Percentiles rank a stretch among this genome's conserved stretches.
Evolutionary conservation across 164 flowering plant genomes (phyloP).

Genomic region (Umbellularia californica): DNA sequence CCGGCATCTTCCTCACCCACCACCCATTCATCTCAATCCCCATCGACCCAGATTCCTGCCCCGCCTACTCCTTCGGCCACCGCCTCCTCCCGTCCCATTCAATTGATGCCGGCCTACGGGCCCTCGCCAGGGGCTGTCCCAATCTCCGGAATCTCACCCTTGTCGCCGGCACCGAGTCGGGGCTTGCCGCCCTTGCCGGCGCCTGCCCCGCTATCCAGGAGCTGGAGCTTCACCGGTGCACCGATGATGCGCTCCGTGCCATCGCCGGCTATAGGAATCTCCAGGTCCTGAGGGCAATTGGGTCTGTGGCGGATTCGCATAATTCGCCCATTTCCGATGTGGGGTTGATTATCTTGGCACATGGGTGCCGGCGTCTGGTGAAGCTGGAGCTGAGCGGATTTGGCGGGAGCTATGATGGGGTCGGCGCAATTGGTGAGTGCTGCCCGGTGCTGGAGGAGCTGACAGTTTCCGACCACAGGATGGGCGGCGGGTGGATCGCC

Average conservation of each 20-base stretch:
- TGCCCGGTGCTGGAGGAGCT: slow-evolving; percentile 91
- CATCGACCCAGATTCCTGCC: slow-evolving; percentile 27
- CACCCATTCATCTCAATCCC: slow-evolving; percentile 29
- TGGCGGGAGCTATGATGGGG: slow-evolving; percentile 92
- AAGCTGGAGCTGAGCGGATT: slow-evolving; percentile 86
- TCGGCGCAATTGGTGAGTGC: slow-evolving; percentile 81
- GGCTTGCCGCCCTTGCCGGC: slow-evolving; percentile 59
- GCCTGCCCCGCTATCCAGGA: slow-evolving; percentile 74
- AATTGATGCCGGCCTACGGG: slow-evolving; percentile 53
- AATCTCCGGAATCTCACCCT: slow-evolving; percentile 63
- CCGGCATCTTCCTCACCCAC: slow-evolving; percentile 33
- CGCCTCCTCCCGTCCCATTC: slow-evolving; percentile 27
- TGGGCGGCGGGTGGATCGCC: slow-evolving; percentile 92
- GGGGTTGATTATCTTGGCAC: slow-evolving; percentile 84
- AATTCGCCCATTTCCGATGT: slow-evolving; percentile 60
- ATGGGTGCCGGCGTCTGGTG: slow-evolving; percentile 79
- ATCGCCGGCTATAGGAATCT: too few species aligned
- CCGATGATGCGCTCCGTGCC: slow-evolving; percentile 22
- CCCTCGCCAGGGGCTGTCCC: slow-evolving; percentile 59
- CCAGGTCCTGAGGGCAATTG: slow-evolving; percentile 5
- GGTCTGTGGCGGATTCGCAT: slow-evolving; percentile 44
- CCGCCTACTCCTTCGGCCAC: slow-evolving; percentile 17
- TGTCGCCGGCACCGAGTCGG: slow-evolving; percentile 51
- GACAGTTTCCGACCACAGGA: slow-evolving; percentile 56
- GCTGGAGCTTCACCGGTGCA: slow-evolving; percentile 73